Evolutionary conservation across 148 eudicot genomes (phyloP).

Genomic region (Linanthus parryae): DNA sequence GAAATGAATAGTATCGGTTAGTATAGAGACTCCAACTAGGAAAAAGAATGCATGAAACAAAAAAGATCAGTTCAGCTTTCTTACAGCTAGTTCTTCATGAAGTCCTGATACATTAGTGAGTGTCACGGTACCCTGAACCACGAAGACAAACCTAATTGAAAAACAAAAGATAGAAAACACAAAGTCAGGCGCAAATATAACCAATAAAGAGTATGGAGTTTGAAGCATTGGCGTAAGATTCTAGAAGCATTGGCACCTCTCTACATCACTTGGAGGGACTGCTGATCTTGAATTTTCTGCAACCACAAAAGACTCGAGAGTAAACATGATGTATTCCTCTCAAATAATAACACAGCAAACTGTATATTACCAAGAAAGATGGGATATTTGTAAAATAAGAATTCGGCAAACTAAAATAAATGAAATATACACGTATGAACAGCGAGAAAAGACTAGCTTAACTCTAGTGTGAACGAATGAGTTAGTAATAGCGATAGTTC

Average conservation of each 20-base stretch:
- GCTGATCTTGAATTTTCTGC: conserved; percentile 83
- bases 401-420: neutral
- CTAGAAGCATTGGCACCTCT: conserved; percentile 37
- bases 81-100: conserved; percentile 53
- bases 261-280: conserved; percentile 61
- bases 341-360: no score
- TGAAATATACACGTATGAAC: neutral
- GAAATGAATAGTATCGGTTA: neutral
- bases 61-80: conserved; percentile 8
- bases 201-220: neutral
- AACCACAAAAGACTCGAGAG: conserved; percentile 7
- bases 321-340: conserved; percentile 2
- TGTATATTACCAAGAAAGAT: no score
- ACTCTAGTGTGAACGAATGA: no score
- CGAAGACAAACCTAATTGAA: conserved; percentile 70
- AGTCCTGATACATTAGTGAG: conserved; percentile 41
- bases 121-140: conserved; percentile 63
- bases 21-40: neutral
- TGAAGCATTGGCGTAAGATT: neutral
- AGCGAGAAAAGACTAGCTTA: neutral
- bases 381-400: no score
- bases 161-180: conserved; percentile 13
- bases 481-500: no score
- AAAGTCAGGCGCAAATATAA: conserved; percentile 3
- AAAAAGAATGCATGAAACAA: neutral